phyloP scores from a whole-genome alignment of 2,329 filamentous ascomycete genomes.

The Tolypocladium endophyticum region DNA sequence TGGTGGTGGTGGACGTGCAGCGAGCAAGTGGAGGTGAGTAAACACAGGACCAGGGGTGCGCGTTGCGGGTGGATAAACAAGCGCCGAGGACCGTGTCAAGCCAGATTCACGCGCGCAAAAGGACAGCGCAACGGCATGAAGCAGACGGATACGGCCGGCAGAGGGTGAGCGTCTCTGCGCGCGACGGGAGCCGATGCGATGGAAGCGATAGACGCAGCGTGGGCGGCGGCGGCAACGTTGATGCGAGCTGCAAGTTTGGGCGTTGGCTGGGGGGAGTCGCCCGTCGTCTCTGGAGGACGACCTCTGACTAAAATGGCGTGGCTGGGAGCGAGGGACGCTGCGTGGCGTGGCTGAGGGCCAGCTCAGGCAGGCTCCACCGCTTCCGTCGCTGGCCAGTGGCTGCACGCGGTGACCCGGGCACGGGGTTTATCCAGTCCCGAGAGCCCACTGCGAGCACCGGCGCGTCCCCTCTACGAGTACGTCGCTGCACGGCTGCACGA shows the following conservation, averaged over 20 bases:
- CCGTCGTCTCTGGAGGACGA: conserved; percentile 2
- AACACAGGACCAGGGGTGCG: conserved; percentile 19
- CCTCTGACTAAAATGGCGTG: conserved; percentile 23
- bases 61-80: conserved; percentile 21
- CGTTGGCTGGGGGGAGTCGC: conserved; percentile 9
- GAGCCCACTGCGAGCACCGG: neutral
- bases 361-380: neutral
- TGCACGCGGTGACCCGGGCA: neutral
- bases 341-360: conserved; percentile 1
- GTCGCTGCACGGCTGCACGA: too few relatives aligned
- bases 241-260: conserved; percentile 8
- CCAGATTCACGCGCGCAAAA: conserved; percentile 17
- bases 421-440: neutral
- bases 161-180: conserved; percentile 8
- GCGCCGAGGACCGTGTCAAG: conserved; percentile 15
- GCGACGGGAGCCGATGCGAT: conserved; percentile 14
- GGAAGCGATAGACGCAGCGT: conserved; percentile 8
- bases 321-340: conserved; percentile 17
- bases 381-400: conserved; percentile 3
- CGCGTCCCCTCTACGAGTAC: neutral
- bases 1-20: conserved; percentile 2
- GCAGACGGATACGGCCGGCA: conserved; percentile 13
- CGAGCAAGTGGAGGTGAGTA: conserved; percentile 15
- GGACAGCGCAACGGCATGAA: conserved; percentile 17
- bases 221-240: conserved; percentile 6